Conservation (phyloP, 2,329 filamentous ascomycete species). For the Thermoascus crustaceus region DNA sequence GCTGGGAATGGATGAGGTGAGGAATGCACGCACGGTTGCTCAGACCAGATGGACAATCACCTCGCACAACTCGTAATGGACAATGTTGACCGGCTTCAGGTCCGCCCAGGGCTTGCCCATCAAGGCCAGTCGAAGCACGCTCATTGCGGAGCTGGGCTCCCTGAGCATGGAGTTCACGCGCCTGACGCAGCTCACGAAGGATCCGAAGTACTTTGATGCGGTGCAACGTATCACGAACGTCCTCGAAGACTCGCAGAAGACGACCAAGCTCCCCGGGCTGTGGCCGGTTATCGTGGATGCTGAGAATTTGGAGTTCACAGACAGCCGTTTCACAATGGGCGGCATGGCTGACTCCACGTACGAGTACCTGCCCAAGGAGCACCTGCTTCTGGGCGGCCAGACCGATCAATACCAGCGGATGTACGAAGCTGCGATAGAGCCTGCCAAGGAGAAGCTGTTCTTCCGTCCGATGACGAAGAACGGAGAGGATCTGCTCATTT, state of each 20-base stretch:
- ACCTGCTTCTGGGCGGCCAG: slow-evolving; percentile 37
- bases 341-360: slow-evolving; percentile 43
- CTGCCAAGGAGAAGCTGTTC: slow-evolving; percentile 34
- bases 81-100: slow-evolving; percentile 33
- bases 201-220: slow-evolving; percentile 82
- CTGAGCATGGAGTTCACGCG: slow-evolving; percentile 87
- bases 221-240: slow-evolving; percentile 75
- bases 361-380: slow-evolving; percentile 44
- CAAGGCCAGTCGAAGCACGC: slow-evolving; percentile 52
- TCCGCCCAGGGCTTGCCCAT: slow-evolving; percentile 24
- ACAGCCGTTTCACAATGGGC: slow-evolving; percentile 34
- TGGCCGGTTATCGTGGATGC: slow-evolving; percentile 70
- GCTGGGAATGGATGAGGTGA: slow-evolving; percentile 67
- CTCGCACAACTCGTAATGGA: slow-evolving; percentile 15
- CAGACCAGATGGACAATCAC: not conserved
- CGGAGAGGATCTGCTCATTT: slow-evolving; percentile 32
- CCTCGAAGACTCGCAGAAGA: slow-evolving; percentile 64
- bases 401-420: slow-evolving; percentile 35
- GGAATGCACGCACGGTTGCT: slow-evolving; percentile 9
- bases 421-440: slow-evolving; percentile 33
- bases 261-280: slow-evolving; percentile 64
- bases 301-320: slow-evolving; percentile 20
- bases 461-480: slow-evolving; percentile 39
- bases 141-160: slow-evolving; percentile 65
- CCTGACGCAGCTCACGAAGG: slow-evolving; percentile 71